A percentile compares a stretch with the other conserved stretches of the same genome.
These are phyloP conservation scores for Lichenothelia convexa DNA, from an alignment of 495 filamentous ascomycete genomes.

Conservation along the genomic window DNA sequence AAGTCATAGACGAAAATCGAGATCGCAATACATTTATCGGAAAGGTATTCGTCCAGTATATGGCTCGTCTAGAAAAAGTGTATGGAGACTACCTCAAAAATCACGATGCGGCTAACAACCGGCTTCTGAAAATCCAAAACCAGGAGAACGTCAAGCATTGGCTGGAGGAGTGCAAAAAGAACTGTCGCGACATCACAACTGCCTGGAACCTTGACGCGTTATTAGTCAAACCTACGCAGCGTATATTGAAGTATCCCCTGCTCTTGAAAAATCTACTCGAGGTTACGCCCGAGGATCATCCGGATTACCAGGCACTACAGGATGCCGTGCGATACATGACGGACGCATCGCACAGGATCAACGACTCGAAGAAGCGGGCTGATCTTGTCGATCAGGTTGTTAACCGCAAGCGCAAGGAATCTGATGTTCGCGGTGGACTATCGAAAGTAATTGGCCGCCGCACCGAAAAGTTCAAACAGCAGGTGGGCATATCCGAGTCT, in stretches of 20 bases:
- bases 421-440: conserved; percentile 59
- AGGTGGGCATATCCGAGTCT: conserved; percentile 44
- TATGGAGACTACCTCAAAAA: conserved; percentile 78
- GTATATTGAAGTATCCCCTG: conserved; percentile 80
- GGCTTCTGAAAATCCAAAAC: conserved; percentile 51
- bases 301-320: conserved; percentile 52
- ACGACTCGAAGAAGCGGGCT: conserved; percentile 79
- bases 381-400: conserved; percentile 80
- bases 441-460: conserved; percentile 75
- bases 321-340: conserved; percentile 45
- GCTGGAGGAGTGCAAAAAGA: conserved; percentile 77
- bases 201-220: conserved; percentile 91
- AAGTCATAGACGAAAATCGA: conserved; percentile 35
- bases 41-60: conserved; percentile 52
- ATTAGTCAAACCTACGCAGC: conserved; percentile 87
- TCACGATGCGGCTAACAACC: conserved; percentile 65
- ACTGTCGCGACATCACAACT: conserved; percentile 69
- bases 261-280: conserved; percentile 62
- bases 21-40: conserved; percentile 65
- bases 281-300: conserved; percentile 61
- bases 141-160: conserved; percentile 66
- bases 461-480: conserved; percentile 57
- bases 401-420: conserved; percentile 71
- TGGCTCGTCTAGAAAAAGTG: conserved; percentile 62
- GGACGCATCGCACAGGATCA: conserved; percentile 63